These are phyloP conservation scores for Ceratocystis cubensis DNA, from an alignment of 2,329 filamentous ascomycete genomes.

Conservation along the genomic window DNA sequence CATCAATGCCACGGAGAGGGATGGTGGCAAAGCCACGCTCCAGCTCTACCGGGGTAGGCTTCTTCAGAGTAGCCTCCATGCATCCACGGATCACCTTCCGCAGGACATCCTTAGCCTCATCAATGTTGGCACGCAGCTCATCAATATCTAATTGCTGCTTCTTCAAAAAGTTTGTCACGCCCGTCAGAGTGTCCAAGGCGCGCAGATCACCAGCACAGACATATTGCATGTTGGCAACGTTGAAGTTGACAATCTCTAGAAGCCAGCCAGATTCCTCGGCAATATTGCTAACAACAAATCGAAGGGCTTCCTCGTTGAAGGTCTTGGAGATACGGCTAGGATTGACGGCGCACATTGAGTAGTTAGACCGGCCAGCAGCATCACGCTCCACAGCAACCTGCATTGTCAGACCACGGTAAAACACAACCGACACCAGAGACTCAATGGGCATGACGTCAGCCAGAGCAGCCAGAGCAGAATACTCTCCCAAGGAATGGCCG, in stretches of 20 bases:
- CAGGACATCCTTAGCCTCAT: constrained; percentile 82
- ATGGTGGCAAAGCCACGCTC: constrained; percentile 96
- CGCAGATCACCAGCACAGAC: constrained; percentile 59
- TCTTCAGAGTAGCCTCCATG: constrained; percentile 73
- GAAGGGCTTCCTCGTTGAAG: constrained; percentile 93
- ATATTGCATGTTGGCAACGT: constrained; percentile 65
- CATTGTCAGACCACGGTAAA: constrained; percentile 98
- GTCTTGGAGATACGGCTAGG: constrained; percentile 96
- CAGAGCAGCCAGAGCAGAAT: constrained; percentile 88
- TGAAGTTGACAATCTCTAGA: constrained; percentile 97
- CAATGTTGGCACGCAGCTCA: constrained; percentile 74
- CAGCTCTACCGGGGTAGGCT: constrained; percentile 77
- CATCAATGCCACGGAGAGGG: constrained; percentile 90
- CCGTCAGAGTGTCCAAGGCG: constrained; percentile 58
- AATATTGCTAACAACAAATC: constrained; percentile 94
- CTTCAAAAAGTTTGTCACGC: constrained; percentile 91
- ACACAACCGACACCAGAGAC: constrained; percentile 92
- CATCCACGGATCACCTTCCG: constrained; percentile 83
- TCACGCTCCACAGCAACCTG: constrained; percentile 98
- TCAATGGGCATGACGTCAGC: constrained; percentile 99
- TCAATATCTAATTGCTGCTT: constrained; percentile 95
- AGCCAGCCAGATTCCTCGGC: constrained; percentile 89
- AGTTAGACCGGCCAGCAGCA: constrained; percentile 84
- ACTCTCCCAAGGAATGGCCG: constrained; percentile 94
- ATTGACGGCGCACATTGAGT: constrained; percentile 98